phyloP scores from a whole-genome alignment of 139 green algal genomes.

The Chlamydomonas incerta region DNA sequence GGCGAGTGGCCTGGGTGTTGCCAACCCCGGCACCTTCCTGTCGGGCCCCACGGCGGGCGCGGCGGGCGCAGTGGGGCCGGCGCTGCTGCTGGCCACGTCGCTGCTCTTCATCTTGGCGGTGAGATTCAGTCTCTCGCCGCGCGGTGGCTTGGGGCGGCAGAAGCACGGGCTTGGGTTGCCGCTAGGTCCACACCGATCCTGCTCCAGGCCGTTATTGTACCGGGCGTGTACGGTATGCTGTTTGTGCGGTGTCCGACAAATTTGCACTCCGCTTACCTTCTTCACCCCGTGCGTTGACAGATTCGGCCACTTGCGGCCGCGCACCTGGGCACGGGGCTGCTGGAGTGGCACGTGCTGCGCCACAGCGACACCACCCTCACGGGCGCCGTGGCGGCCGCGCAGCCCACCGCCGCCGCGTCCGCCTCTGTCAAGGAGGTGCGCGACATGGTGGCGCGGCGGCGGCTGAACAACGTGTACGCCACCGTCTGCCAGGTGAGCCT shows the following conservation, averaged over 20 bases:
- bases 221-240: no score
- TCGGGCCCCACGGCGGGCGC: not conserved
- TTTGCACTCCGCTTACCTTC: no score
- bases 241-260: no score
- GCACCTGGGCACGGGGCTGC: conserved; percentile 7
- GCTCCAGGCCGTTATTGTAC: no score
- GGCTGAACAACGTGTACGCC: conserved; percentile 6
- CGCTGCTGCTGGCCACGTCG: conserved; percentile 1
- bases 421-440: not conserved
- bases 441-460: not conserved
- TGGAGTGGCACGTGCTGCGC: conserved; percentile 30
- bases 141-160: no score
- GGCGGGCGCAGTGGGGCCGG: not conserved
- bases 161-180: no score
- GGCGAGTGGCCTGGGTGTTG: not conserved
- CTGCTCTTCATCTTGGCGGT: no score
- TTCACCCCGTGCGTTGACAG: not conserved
- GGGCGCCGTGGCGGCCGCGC: not conserved
- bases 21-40: no score
- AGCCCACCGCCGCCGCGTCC: not conserved
- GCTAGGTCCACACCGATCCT: no score
- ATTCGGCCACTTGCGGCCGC: conserved; percentile 9
- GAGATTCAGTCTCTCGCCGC: no score
- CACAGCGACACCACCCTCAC: not conserved
- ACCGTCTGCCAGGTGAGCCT: conserved; percentile 21